Conservation (phyloP, 1,284 basidiomycete genomes). For the Cutaneotrichosporon daszewskae region DNA sequence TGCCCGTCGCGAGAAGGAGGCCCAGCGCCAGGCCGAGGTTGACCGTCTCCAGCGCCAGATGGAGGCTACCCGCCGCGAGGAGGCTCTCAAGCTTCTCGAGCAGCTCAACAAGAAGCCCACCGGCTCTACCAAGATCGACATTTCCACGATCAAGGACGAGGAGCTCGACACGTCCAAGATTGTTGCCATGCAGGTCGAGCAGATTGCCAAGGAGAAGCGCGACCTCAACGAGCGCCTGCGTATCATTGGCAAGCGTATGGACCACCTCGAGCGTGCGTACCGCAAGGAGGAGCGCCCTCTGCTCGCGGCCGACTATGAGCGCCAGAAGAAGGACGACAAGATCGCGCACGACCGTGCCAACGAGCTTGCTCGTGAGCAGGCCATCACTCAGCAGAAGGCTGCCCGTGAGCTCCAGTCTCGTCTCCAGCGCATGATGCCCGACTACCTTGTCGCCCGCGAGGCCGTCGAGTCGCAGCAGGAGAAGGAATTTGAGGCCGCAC, state of each 20-base stretch:
- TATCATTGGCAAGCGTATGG: conserved; percentile 81
- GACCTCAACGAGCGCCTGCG: conserved; percentile 78
- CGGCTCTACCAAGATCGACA: conserved; percentile 78
- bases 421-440: conserved; percentile 66
- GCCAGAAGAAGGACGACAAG: conserved; percentile 72
- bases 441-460: conserved; percentile 62
- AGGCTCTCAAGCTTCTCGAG: conserved; percentile 85
- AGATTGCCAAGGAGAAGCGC: conserved; percentile 94
- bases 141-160: conserved; percentile 74
- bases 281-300: conserved; percentile 89
- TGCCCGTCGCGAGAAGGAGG: conserved; percentile 60
- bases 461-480: conserved; percentile 60
- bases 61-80: conserved; percentile 73
- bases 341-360: conserved; percentile 64
- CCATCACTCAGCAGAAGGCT: conserved; percentile 61
- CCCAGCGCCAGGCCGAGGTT: conserved; percentile 64
- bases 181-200: conserved; percentile 85
- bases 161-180: conserved; percentile 81
- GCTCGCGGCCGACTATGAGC: conserved; percentile 78
- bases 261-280: conserved; percentile 92
- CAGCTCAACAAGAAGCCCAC: conserved; percentile 74
- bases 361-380: conserved; percentile 58
- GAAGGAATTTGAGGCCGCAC: conserved; percentile 65
- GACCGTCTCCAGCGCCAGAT: conserved; percentile 78
- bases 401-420: conserved; percentile 73